Percentiles rank a stretch among this genome's conserved stretches.
Evolutionary conservation across 345 rosid species (phyloP).

Genomic region (Fremontodendron californicum): DNA sequence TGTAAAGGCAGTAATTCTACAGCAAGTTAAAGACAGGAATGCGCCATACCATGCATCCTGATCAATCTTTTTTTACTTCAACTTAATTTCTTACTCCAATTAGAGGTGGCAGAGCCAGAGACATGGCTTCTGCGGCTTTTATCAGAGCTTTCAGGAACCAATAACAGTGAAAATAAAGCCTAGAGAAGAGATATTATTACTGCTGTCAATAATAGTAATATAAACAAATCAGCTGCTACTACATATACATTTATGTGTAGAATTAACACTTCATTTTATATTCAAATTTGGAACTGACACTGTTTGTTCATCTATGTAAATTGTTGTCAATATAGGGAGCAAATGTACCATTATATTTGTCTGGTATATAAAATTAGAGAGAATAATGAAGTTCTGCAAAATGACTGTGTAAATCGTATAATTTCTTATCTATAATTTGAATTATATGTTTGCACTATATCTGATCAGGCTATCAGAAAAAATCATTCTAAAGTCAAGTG

Average conservation of each 20-base stretch:
- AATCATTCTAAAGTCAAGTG: constrained; percentile 15
- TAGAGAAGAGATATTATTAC: constrained; percentile 21
- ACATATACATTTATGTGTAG: background rate
- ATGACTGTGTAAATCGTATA: no score
- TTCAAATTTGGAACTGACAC: constrained; percentile 24
- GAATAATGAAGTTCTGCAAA: background rate
- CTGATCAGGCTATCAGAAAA: background rate
- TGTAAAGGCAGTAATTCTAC: constrained; percentile 31
- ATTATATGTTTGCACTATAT: background rate
- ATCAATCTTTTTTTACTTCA: constrained; percentile 4
- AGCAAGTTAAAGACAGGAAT: constrained; percentile 37
- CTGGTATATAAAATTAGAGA: constrained; percentile 9
- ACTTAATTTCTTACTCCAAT: constrained; percentile 19
- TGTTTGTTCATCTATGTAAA: constrained; percentile 22
- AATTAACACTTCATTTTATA: background rate
- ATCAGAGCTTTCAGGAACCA: constrained; percentile 39
- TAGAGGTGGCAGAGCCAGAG: constrained; percentile 36
- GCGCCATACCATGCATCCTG: constrained; percentile 48
- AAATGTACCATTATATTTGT: constrained; percentile 21
- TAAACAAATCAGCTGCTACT: constrained; percentile 19
- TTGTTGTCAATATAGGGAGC: constrained; percentile 21
- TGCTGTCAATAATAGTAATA: constrained; percentile 20
- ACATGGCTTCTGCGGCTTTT: constrained; percentile 40
- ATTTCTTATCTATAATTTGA: background rate
- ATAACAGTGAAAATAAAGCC: constrained; percentile 39